Evolutionary conservation across 192 early-diverging fungal genomes (phyloP).

Genomic region (Coemansia sp.): DNA sequence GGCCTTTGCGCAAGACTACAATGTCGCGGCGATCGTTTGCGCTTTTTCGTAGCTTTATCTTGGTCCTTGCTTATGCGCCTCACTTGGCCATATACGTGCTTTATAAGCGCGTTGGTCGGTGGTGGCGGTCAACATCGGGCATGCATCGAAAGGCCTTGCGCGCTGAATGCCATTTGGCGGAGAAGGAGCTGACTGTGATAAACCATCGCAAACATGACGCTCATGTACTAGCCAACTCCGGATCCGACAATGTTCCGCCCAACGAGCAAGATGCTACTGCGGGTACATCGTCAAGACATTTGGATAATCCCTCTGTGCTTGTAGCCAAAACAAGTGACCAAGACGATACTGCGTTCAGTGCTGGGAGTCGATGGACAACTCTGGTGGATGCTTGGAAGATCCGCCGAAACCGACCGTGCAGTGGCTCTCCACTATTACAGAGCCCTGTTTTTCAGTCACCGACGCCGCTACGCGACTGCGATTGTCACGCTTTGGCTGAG

Average conservation of each 20-base stretch:
- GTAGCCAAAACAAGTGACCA: neutral
- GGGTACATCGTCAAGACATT: neutral
- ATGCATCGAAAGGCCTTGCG: slow-evolving; percentile 22
- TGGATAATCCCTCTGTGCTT: neutral
- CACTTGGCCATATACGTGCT: slow-evolving; percentile 25
- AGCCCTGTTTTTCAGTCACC: neutral
- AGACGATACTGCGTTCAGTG: neutral
- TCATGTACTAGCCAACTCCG: slow-evolving; percentile 25
- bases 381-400: slow-evolving; percentile 25
- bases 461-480: neutral
- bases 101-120: slow-evolving; percentile 17
- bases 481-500: neutral
- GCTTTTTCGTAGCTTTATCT: slow-evolving; percentile 24
- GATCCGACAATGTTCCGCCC: neutral
- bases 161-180: slow-evolving; percentile 32
- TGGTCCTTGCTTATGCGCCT: slow-evolving; percentile 32
- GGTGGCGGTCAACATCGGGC: slow-evolving; percentile 38
- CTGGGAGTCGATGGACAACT: slow-evolving; percentile 10
- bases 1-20: slow-evolving; percentile 34
- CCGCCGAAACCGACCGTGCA: slow-evolving; percentile 6
- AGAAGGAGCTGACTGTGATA: slow-evolving; percentile 34
- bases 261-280: neutral
- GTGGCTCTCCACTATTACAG: neutral
- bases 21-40: slow-evolving; percentile 27
- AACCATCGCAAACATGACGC: slow-evolving; percentile 24